These are phyloP conservation scores for Cardiospermum halicacabum DNA, from an alignment of 345 rosid genomes.

Conservation along the genomic window DNA sequence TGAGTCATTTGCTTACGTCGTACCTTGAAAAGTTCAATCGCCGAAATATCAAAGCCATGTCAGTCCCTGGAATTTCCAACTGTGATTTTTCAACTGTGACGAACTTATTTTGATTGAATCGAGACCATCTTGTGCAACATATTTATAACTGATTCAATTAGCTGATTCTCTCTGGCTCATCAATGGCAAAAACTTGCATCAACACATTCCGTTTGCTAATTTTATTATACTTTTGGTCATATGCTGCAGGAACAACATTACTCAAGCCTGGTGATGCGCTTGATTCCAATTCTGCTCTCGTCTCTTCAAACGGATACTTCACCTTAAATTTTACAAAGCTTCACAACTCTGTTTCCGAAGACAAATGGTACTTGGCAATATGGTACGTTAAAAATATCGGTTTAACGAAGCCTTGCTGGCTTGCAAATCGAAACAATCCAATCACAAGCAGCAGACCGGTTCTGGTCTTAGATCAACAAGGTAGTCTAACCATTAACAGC, in stretches of 20 bases:
- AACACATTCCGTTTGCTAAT: not conserved
- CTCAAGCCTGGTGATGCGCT: not conserved
- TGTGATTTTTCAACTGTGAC: too few relatives aligned
- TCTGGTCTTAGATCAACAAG: not conserved
- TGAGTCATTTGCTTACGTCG: too few relatives aligned
- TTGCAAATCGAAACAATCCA: not conserved
- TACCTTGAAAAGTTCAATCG: too few relatives aligned
- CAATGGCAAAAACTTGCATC: not conserved
- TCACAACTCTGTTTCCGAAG: not conserved
- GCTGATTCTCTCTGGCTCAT: not conserved
- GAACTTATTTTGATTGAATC: too few relatives aligned
- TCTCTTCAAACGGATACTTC: not conserved
- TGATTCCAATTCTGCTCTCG: not conserved
- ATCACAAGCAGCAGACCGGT: not conserved
- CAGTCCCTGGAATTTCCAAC: too few relatives aligned
- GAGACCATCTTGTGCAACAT: too few relatives aligned
- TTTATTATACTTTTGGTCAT: not conserved
- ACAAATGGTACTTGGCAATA: not conserved
- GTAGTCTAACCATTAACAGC: not conserved
- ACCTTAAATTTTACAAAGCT: not conserved
- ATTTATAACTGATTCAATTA: too few relatives aligned
- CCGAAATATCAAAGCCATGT: too few relatives aligned
- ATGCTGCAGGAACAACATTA: not conserved
- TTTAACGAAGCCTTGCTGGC: not conserved
- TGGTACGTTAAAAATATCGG: not conserved